These are phyloP conservation scores for Yamadazyma sp. DNA, from an alignment of 1,139 yeast species.

Conservation along the genomic window DNA sequence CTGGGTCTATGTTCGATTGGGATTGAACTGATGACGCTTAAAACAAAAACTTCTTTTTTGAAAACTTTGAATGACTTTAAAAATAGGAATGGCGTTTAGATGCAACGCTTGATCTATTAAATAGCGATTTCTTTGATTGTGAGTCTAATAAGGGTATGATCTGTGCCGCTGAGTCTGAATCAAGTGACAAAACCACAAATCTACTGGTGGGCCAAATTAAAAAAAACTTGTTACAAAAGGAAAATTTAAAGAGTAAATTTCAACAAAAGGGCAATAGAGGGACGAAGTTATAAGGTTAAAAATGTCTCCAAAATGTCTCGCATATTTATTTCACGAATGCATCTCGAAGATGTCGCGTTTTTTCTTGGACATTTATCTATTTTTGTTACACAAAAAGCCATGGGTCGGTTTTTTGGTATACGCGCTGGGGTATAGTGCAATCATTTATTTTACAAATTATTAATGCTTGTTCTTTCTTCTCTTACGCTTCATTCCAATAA, in stretches of 20 bases:
- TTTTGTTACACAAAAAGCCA: neutral
- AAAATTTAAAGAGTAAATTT: neutral
- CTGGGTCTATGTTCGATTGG: neutral
- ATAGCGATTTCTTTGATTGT: too few relatives aligned
- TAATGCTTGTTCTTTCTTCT: conserved; percentile 40
- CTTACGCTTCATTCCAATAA: conserved; percentile 70
- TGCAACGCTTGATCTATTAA: too few relatives aligned
- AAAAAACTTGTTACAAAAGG: neutral
- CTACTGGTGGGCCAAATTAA: neutral
- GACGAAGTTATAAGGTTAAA: conserved; percentile 2
- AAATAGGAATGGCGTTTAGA: too few relatives aligned
- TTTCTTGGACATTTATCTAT: neutral
- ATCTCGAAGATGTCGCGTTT: neutral
- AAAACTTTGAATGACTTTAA: too few relatives aligned
- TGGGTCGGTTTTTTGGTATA: neutral
- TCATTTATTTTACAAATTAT: neutral
- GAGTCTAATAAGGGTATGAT: too few relatives aligned
- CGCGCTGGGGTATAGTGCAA: too few relatives aligned
- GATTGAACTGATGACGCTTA: too few relatives aligned
- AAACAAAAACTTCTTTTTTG: too few relatives aligned
- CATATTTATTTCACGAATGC: neutral
- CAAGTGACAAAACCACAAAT: too few relatives aligned
- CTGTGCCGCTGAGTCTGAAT: too few relatives aligned
- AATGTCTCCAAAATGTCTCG: conserved; percentile 1
- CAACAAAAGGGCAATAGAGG: conserved; percentile 1